Evolutionary conservation across 2,329 filamentous ascomycete species (phyloP).

Genomic region (Aspergillus carbonarius): DNA sequence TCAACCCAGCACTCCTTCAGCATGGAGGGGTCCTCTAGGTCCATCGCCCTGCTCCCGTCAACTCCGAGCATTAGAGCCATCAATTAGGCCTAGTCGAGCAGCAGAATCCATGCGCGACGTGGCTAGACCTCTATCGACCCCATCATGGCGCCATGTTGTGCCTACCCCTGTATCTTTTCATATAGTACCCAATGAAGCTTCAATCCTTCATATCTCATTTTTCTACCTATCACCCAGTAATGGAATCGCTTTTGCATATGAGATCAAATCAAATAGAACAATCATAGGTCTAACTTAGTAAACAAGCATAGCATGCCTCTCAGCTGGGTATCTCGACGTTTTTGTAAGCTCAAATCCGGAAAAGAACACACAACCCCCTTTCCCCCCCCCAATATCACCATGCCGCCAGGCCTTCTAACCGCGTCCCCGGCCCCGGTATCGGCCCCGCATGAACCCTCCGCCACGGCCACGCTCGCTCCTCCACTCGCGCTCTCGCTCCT

Average conservation of each 20-base stretch:
- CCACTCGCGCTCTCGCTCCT: constrained; percentile 56
- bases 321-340: constrained; percentile 11
- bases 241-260: not conserved
- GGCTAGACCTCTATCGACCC: not conserved
- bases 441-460: constrained; percentile 45
- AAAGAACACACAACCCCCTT: constrained; percentile 2
- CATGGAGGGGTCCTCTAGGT: not conserved
- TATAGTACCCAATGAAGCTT: not conserved
- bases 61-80: too few relatives aligned
- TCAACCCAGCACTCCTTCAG: not conserved
- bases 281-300: not conserved
- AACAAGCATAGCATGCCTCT: constrained; percentile 4
- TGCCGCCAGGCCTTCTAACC: constrained; percentile 25
- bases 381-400: too few relatives aligned
- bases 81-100: not conserved
- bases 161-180: not conserved
- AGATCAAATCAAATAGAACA: not conserved
- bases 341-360: constrained; percentile 11
- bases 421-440: constrained; percentile 49
- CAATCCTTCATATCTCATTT: not conserved
- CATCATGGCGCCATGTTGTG: not conserved
- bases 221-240: not conserved
- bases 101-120: not conserved
- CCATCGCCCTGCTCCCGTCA: not conserved
- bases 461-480: constrained; percentile 53